A percentile compares a stretch with the other conserved stretches of the same genome.
Evolutionary conservation across 2,329 filamentous ascomycete genomes (phyloP).

Genomic region (Diplodia mutila): DNA sequence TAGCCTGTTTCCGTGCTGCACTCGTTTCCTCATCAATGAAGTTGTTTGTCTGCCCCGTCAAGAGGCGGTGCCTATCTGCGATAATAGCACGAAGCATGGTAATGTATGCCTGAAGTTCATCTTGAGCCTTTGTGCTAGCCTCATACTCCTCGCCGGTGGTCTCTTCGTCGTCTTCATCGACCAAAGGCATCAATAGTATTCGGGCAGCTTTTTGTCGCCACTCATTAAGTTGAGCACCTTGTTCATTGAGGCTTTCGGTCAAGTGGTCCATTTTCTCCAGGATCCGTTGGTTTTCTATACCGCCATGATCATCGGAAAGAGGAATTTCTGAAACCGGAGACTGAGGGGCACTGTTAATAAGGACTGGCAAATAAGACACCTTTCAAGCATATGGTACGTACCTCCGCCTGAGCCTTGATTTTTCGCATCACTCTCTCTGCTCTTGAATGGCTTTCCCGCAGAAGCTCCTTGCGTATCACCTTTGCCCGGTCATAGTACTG

Average conservation of each 20-base stretch:
- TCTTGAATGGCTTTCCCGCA: slow-evolving; percentile 62
- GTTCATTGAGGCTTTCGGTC: slow-evolving; percentile 68
- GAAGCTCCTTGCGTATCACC: slow-evolving; percentile 73
- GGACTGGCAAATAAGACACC: neutral
- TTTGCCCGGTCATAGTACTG: slow-evolving; percentile 80
- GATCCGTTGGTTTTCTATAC: slow-evolving; percentile 72
- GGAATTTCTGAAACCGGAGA: slow-evolving; percentile 57
- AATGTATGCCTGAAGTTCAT: slow-evolving; percentile 74
- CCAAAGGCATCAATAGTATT: slow-evolving; percentile 72
- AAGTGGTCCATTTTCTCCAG: slow-evolving; percentile 69
- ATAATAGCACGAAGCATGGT: slow-evolving; percentile 74
- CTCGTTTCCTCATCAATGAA: slow-evolving; percentile 75
- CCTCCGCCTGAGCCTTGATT: slow-evolving; percentile 46
- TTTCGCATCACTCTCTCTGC: slow-evolving; percentile 67
- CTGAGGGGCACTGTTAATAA: neutral
- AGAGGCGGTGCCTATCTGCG: slow-evolving; percentile 75
- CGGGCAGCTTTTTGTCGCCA: slow-evolving; percentile 76
- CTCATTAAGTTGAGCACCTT: slow-evolving; percentile 70
- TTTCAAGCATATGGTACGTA: neutral
- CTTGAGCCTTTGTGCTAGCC: slow-evolving; percentile 82
- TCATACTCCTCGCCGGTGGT: slow-evolving; percentile 89
- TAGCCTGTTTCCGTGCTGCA: slow-evolving; percentile 63
- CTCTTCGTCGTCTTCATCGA: slow-evolving; percentile 80
- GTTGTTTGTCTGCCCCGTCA: slow-evolving; percentile 77
- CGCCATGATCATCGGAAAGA: slow-evolving; percentile 57